Evolutionary conservation across 495 filamentous ascomycete species (phyloP), one percentile per base, ranked within the genome.

Genomic region (Podospora conica): DNA sequence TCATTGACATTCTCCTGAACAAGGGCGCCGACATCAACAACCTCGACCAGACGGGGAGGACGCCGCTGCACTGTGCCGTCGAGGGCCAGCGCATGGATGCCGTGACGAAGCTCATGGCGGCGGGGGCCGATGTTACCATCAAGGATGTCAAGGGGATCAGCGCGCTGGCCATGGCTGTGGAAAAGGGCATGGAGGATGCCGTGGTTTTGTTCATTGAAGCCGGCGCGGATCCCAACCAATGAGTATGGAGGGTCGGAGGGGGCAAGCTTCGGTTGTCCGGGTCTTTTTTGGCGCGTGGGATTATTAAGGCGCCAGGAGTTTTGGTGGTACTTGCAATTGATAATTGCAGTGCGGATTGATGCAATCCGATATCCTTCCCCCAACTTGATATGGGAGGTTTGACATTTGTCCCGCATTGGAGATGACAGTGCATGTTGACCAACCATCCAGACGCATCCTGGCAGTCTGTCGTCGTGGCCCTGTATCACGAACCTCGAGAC

Each of bases 1-100:
- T 79, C 20, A 61, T 79, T 20, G 70, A 68, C 20, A 73, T 74
- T 9, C 29, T 79, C 21, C 65, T 78, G 9, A 66, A 73, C 55
- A 74, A 72, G 21, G 76, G 77, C 10, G 76, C 70, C 0, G 68
- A 73, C 20, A 66, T 76, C 54, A 69, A 74, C 24, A 64, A 65
- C 21, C 57, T 66, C 3, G 76, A 79, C 53, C 58, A 63, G 21
- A 68, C 73, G 12, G 75, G 75, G 5, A 68, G 72, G 23, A 78
- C 76, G 3, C 68, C 77, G 12, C 65, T 75, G 20, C 73, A 74
- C 24, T 75, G 66, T 20, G 71, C 69, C 2, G 64, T 72, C 3
- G 71, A 72, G 70, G 70, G 71, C 3, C 58, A 61, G 11, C 58
- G 61, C 18, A 69, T 72, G 65, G 68, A 74, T 29, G 24, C 56